Evolutionary conservation across 2,329 filamentous ascomycete genomes (phyloP).

Genomic region (Aspergillus bombycis): DNA sequence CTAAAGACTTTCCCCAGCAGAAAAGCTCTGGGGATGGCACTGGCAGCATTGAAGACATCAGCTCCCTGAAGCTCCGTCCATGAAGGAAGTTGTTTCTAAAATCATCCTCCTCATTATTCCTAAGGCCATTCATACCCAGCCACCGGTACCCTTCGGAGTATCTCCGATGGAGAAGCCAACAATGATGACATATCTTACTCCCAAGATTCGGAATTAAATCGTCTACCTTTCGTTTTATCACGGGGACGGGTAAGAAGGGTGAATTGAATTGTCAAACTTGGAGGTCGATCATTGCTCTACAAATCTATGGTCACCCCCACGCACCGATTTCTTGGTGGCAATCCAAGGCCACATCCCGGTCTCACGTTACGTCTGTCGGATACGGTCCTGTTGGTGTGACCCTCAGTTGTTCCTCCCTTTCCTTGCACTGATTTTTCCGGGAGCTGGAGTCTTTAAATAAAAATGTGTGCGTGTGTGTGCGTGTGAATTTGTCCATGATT

Average conservation of each 20-base stretch:
- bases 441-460: background rate
- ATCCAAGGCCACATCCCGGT: background rate
- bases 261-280: background rate
- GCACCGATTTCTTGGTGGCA: background rate
- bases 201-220: background rate
- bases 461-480: background rate
- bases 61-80: slow-evolving; percentile 44
- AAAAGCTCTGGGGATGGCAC: slow-evolving; percentile 36
- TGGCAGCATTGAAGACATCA: slow-evolving; percentile 54
- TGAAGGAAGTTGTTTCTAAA: slow-evolving; percentile 23
- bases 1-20: slow-evolving; percentile 33
- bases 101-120: background rate
- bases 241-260: background rate
- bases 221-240: background rate
- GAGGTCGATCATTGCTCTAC: background rate
- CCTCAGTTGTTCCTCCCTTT: background rate
- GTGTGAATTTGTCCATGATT: background rate
- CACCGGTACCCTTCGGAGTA: slow-evolving; percentile 3
- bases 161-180: slow-evolving; percentile 2
- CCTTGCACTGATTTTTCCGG: background rate
- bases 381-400: background rate
- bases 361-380: background rate
- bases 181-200: background rate
- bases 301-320: background rate
- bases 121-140: background rate